Base-by-base conservation (phyloP, 371 early-diverging fungal genomes). In the Rhizopus sp. region DNA sequence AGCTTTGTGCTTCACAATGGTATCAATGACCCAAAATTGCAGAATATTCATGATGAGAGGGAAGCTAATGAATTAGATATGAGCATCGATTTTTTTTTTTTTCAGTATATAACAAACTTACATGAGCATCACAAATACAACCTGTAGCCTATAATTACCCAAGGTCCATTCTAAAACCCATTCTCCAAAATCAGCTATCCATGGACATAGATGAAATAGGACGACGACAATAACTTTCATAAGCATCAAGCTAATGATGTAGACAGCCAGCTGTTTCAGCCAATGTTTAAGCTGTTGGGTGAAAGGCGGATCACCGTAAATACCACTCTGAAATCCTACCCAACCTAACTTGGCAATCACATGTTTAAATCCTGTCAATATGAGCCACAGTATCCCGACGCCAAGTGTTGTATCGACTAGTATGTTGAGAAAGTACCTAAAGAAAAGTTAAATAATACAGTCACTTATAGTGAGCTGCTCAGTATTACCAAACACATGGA, bases 391-490 rank as follows among this genome's bases (percentile, higher is more conserved):
- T 32, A 88, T 80, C 5, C 81, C 83, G 6, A 88, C 85, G 31
- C 88, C 88, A 23, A 86, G 58, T 3, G 88, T 88, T 23, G 85
- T 85, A 58, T 88, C 88, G 17, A 88, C 65, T 41, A 88, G 73
- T 48, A 88, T 80, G 66, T 88, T 88, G n/a, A 88, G 65, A 64
- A 88, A 85, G 60, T 88, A 88, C 86, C 86, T 87, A 69, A 15
- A 17, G 34, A 34, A 17, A 50, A 4, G 10, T 12, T 31, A 42
- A 17, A 17, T 8, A 49, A 33, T 49, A 5, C 17, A 23, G 16
- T 37, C 34, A 40, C 3, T 42, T 35, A 5, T 17, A 17, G 31
- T 33, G 9, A 10, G 5, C 10, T 29, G 7, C 3, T 17, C 9
- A 39, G 0, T 7, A 53, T 65, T 81, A 87, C 87, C 87, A 88